Conservation (phyloP, 257 asterid species). For the Solanum tarapatanum region DNA sequence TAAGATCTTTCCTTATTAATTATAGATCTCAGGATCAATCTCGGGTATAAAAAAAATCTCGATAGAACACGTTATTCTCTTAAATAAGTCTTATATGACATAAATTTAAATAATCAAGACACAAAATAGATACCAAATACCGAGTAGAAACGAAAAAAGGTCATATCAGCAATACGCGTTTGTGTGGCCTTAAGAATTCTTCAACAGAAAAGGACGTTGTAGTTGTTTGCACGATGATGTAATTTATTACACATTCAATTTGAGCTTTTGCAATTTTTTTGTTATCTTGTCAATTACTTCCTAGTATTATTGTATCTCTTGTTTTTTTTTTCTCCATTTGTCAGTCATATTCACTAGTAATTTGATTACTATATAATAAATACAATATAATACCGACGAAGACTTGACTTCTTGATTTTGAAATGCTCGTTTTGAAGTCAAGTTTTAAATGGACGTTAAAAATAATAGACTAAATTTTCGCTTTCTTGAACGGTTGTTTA, state of each 20-base stretch:
- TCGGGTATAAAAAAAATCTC: accelerated
- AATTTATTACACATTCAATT: background rate
- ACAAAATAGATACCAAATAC: accelerated
- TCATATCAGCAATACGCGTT: background rate
- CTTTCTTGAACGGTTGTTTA: background rate
- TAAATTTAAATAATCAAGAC: accelerated
- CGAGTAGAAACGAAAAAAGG: accelerated
- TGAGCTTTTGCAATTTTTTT: background rate
- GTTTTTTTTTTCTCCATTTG: background rate
- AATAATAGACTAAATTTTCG: background rate
- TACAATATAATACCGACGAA: background rate
- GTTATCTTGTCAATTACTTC: background rate
- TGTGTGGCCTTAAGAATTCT: background rate
- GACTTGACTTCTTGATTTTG: background rate
- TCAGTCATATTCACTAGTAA: background rate
- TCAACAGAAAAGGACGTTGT: background rate
- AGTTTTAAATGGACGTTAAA: background rate
- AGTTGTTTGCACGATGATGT: background rate
- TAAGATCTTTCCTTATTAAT: background rate
- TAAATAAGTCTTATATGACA: accelerated
- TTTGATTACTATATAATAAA: background rate
- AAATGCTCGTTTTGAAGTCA: background rate
- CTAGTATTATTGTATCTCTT: background rate
- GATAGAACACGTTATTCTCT: accelerated
- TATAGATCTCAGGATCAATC: accelerated